Base-by-base conservation (phyloP, 495 filamentous ascomycete genomes). In the Penicillium samsonianum region DNA sequence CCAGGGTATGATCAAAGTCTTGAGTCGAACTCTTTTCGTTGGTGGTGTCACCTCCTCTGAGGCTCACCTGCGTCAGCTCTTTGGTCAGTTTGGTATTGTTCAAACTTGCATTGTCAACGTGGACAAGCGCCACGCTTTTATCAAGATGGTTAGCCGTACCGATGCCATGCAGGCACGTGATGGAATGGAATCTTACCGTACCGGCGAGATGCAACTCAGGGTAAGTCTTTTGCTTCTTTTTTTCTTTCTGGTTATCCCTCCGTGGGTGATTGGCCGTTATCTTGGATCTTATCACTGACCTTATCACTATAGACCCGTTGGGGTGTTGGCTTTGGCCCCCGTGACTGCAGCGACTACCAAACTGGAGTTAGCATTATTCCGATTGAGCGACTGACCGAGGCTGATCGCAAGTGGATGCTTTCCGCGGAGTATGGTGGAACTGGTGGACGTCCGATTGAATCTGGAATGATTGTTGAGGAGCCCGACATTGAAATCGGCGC, bases 401-500 rank as follows among this genome's bases (percentile, higher is more conserved):
- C 94, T 19, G 94, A 98, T 75, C 82, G 88, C 31, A 96, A 96
- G 71, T 98, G 95, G 95, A 93, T 98, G 86, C 75, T 96, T 58
- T 96, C 86, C 44, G 94, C 94, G 19, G 90, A 94, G 62, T 96
- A 88, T 61, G 94, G 94, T 58, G 94, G 94, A 37, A 94, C 89
- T 57, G 95, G 94, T 50, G 94, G 92, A 47, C 82, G 83, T 46
- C 74, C 84, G 1, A 89, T 98, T 55, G 89, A 90, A 64, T 76
- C 79, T 23, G 93, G 93, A 19, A 85, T 98, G 72, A 87, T 92
- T 14, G 89, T 98, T 20, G 94, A 98, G 66, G 94, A 98, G 73
- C 94, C 94, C 8, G 94, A 98, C 68, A 98, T 98, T 62, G 94
- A 98, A 70, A 98, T 98, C 57, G 94, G 94, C 42, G 91, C 92